These are phyloP conservation scores for Leishmania aethiopica DNA, from an alignment of 208 protist genomes.

Conservation along the genomic window DNA sequence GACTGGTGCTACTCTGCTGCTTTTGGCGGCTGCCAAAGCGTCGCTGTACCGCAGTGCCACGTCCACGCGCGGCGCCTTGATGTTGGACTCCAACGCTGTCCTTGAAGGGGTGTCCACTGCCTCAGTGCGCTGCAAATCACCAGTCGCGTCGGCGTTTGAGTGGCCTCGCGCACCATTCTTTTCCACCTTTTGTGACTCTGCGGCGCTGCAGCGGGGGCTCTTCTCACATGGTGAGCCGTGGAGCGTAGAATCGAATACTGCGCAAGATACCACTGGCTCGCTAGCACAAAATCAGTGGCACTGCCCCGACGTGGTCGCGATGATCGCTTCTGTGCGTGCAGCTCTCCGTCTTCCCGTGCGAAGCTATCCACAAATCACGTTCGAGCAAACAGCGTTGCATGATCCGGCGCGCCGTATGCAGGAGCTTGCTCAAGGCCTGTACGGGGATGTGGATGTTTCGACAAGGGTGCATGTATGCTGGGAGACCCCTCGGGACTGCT, in stretches of 20 bases:
- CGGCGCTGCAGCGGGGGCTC: not conserved
- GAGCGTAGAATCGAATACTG: not conserved
- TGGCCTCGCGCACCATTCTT: not conserved
- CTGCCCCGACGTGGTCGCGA: constrained; percentile 50
- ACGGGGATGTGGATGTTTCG: constrained; percentile 62
- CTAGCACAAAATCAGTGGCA: constrained; percentile 23
- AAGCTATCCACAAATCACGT: constrained; percentile 54
- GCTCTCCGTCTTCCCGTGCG: constrained; percentile 30
- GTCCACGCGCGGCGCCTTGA: not conserved
- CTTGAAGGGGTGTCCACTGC: not conserved
- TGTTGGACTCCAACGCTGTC: not conserved
- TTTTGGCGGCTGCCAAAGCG: not conserved
- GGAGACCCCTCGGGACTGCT: constrained; percentile 23
- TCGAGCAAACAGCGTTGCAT: constrained; percentile 62
- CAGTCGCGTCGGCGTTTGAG: not conserved
- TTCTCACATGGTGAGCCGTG: not conserved
- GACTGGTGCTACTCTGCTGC: constrained; percentile 1
- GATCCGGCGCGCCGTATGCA: constrained; percentile 41
- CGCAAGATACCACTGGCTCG: not conserved
- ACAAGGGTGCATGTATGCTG: constrained; percentile 49
- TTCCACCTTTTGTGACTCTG: not conserved
- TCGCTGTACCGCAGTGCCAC: not conserved
- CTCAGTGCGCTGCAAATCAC: not conserved
- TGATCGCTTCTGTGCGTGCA: constrained; percentile 51
- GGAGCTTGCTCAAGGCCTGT: constrained; percentile 35